A percentile compares a stretch with the other conserved stretches of the same genome.
Conservation (phyloP, 305 asterid genomes). For the Fraxinus baroniana region DNA sequence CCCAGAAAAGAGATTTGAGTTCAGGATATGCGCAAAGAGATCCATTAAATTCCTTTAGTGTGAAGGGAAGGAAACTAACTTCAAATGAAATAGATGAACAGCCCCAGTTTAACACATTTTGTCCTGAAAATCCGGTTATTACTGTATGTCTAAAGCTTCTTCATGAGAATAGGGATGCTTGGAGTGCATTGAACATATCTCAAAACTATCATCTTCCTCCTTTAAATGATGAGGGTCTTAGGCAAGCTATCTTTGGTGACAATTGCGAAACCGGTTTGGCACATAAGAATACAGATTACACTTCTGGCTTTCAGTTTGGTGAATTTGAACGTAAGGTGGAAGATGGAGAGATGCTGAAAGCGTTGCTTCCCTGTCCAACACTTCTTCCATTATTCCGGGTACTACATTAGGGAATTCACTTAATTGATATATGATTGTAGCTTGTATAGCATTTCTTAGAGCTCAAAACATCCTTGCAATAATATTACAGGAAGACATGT, state of each 20-base stretch:
- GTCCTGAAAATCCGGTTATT: constrained; percentile 78
- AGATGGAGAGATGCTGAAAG: constrained; percentile 68
- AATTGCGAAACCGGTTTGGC: constrained; percentile 33
- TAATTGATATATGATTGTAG: constrained; percentile 17
- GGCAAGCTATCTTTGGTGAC: constrained; percentile 65
- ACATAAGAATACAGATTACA: constrained; percentile 57
- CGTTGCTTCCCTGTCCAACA: constrained; percentile 82
- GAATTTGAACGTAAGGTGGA: constrained; percentile 48
- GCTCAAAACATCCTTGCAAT: constrained; percentile 25
- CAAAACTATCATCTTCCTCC: constrained; percentile 75
- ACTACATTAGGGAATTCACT: constrained; percentile 16
- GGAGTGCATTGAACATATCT: constrained; percentile 75
- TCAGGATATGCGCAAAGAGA: constrained; percentile 27
- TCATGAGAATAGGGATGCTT: constrained; percentile 49
- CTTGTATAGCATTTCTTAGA: constrained; percentile 10
- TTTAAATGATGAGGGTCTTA: constrained; percentile 71
- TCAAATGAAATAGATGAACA: constrained; percentile 28
- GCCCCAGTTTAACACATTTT: constrained; percentile 35
- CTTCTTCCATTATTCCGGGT: constrained; percentile 91
- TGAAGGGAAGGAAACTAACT: constrained; percentile 28
- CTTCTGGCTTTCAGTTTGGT: constrained; percentile 65
- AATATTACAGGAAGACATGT: constrained; percentile 65
- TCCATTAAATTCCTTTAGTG: constrained; percentile 25
- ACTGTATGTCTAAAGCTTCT: constrained; percentile 63
- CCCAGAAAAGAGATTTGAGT: constrained; percentile 41